A percentile compares a stretch with the other conserved stretches of the same genome.
phyloP scores from a whole-genome alignment of 1,284 basidiomycete species.

The Ganoderma leucocontextum region DNA sequence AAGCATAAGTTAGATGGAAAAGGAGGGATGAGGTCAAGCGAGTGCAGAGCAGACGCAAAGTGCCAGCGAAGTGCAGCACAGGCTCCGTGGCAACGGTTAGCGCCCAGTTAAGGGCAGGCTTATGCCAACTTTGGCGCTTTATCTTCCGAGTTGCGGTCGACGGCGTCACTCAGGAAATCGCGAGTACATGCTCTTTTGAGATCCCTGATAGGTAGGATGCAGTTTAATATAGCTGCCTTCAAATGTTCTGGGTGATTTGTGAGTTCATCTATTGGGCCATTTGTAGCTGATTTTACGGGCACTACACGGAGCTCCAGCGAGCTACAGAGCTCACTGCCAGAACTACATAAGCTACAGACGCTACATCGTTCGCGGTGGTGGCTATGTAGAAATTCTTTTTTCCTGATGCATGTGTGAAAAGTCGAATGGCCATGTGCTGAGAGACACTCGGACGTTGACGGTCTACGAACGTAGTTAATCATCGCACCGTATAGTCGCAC shows the following conservation, averaged over 20 bases:
- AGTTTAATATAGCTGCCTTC: too few relatives aligned
- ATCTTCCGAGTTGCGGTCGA: background rate
- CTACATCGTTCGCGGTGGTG: background rate
- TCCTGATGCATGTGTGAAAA: conserved; percentile 1
- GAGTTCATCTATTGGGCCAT: background rate
- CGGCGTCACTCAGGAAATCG: too few relatives aligned
- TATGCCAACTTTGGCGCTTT: background rate
- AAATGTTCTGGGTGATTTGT: background rate
- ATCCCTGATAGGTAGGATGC: background rate
- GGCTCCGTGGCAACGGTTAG: background rate
- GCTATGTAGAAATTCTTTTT: background rate
- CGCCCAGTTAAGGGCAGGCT: background rate
- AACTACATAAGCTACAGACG: background rate
- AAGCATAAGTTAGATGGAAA: too few relatives aligned
- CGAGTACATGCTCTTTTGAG: background rate
- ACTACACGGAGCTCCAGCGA: background rate
- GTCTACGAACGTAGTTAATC: too few relatives aligned
- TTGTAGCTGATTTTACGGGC: background rate
- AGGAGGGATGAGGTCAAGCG: too few relatives aligned
- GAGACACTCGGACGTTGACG: background rate
- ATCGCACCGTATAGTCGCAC: too few relatives aligned
- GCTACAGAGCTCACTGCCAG: background rate
- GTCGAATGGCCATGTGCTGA: background rate
- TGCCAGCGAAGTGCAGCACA: too few relatives aligned
- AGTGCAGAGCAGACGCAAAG: too few relatives aligned